Evolutionary conservation across 495 filamentous ascomycete species (phyloP), one percentile per base, ranked within the genome.

Genomic region (Podospora pseudopauciseta): DNA sequence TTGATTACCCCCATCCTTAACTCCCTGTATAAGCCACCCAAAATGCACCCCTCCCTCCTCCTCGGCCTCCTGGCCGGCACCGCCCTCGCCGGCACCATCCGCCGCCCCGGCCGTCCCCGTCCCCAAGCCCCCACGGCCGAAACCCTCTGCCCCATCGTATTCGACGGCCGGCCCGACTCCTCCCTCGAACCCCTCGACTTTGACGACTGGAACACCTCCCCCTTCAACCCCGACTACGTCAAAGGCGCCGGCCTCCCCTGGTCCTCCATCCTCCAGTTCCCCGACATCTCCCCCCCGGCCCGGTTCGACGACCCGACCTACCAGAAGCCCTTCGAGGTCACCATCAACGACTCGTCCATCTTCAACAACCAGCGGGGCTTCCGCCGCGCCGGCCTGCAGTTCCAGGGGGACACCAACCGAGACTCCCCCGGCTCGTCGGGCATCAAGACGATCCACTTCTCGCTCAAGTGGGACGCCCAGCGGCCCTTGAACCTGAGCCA

Each of bases 281-380:
- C 81, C 49, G 56, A 70, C 20, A 71, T 71, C n/a, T 60, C 59
- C 32, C 70, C 32, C 68, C 74, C 55, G 7, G 55, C 79, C 13
- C 81, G 79, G 58, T 85, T 85, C 73, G 83, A 84, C 69, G 70
- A 74, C 60, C 19, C 18, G 34, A 74, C 68, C 7, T 70, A 60
- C 26, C 69, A 78, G 65, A 80, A 78, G 63, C 71, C 83, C 0
- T 68, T 85, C 64, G 82, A 84, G 72, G 82, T 85, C 18, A 83
- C 81, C 61, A 77, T 85, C 69, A 76, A 75, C 71, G 85, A 87
- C 76, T 67, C 75, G 64, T 83, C 80, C 67, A 84, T 87, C 72
- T 87, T 87, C 74, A 79, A 80, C 71, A 77, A 74, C 4, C 85
- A 87, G 73, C 73, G 80, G 30, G 86, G 85, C 56, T 88, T 88